Conservation (phyloP, 306 rosid genomes). For the Quercus aquifolioides region DNA sequence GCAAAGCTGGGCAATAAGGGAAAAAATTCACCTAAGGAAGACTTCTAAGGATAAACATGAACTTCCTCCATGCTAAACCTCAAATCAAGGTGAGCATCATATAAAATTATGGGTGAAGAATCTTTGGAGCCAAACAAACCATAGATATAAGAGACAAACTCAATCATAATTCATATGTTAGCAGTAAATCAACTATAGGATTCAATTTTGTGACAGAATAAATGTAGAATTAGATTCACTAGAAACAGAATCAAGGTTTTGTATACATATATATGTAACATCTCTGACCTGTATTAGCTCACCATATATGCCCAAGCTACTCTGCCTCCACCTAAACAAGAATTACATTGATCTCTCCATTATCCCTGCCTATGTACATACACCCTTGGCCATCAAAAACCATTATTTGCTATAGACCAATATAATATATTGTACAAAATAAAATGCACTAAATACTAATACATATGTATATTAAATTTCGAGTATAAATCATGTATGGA, state of each 20-base stretch:
- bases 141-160: background rate
- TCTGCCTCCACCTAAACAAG: slow-evolving; percentile 37
- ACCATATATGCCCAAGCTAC: slow-evolving; percentile 30
- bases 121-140: background rate
- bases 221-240: slow-evolving; percentile 15
- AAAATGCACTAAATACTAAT: slow-evolving; percentile 7
- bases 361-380: slow-evolving; percentile 47
- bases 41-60: background rate
- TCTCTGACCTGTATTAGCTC: slow-evolving; percentile 39
- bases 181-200: background rate
- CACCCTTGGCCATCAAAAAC: slow-evolving; percentile 38
- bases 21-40: background rate
- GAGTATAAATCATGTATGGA: slow-evolving; percentile 34
- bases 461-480: slow-evolving; percentile 17
- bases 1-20: background rate
- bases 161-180: background rate
- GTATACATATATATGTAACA: slow-evolving; percentile 26
- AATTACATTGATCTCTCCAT: slow-evolving; percentile 32
- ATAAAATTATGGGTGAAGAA: background rate
- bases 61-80: background rate
- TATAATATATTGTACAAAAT: slow-evolving; percentile 15
- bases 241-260: slow-evolving; percentile 22
- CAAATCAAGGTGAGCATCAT: background rate
- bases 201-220: slow-evolving; percentile 16
- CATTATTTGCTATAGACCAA: slow-evolving; percentile 31